phyloP scores from a whole-genome alignment of 768 basidiomycete species.

The Tylopilus sp. region DNA sequence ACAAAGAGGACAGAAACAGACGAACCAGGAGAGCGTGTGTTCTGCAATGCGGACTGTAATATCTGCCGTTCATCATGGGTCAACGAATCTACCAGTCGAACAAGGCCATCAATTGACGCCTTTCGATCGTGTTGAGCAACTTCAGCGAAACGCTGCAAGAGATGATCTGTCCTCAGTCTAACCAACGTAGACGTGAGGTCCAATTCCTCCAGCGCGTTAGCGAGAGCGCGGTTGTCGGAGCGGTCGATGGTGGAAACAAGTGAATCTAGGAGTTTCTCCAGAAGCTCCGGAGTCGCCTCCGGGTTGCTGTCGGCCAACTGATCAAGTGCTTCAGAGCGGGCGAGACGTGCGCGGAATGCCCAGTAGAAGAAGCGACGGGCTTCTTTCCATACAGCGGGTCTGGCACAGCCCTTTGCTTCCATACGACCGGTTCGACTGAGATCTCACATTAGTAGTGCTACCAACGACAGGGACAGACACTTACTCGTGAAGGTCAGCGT shows the following conservation, averaged over 20 bases:
- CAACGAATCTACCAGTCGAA: constrained; percentile 69
- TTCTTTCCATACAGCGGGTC: constrained; percentile 81
- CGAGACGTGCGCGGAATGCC: constrained; percentile 81
- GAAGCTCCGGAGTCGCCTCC: constrained; percentile 62
- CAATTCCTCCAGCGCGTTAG: constrained; percentile 66
- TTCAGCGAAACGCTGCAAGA: constrained; percentile 62
- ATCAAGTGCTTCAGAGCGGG: constrained; percentile 60
- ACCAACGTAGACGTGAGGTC: constrained; percentile 61
- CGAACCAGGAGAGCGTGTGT: constrained; percentile 57
- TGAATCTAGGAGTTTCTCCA: constrained; percentile 58
- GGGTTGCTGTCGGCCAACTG: constrained; percentile 71
- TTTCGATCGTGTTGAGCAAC: constrained; percentile 74
- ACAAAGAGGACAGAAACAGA: constrained; percentile 8
- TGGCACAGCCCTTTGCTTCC: constrained; percentile 97
- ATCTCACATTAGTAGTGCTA: constrained; percentile 2
- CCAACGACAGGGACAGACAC: constrained; percentile 28
- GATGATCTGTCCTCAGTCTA: constrained; percentile 66
- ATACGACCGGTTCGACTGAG: constrained; percentile 87
- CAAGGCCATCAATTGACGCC: constrained; percentile 69
- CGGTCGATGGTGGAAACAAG: constrained; percentile 53
- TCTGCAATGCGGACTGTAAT: constrained; percentile 61
- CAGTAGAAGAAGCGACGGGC: constrained; percentile 92
- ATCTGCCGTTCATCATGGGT: constrained; percentile 67
- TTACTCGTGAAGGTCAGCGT: constrained; percentile 96
- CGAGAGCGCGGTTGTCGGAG: constrained; percentile 54